Evolutionary conservation across 768 basidiomycete genomes (phyloP).

Genomic region (Psilocybe azurescens): DNA sequence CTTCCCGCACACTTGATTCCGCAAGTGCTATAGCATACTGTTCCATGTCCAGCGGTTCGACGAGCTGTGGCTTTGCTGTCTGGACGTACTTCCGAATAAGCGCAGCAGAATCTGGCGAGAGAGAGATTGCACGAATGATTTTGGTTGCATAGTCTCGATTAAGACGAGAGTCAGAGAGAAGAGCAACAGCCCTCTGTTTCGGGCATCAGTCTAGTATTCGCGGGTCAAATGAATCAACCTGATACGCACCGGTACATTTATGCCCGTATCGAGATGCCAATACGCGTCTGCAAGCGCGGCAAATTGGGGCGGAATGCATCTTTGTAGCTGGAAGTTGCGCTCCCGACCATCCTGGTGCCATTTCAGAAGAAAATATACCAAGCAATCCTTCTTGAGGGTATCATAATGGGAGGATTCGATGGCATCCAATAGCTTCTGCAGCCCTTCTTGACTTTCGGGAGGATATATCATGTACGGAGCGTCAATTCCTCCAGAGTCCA

Average conservation of each 20-base stretch:
- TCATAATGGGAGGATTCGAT: slow-evolving; percentile 73
- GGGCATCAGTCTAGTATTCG: background rate
- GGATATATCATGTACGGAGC: slow-evolving; percentile 71
- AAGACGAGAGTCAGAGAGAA: slow-evolving; percentile 76
- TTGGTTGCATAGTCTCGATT: slow-evolving; percentile 82
- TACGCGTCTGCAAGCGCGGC: slow-evolving; percentile 81
- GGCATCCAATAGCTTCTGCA: slow-evolving; percentile 63
- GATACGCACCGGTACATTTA: slow-evolving; percentile 62
- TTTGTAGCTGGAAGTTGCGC: slow-evolving; percentile 52
- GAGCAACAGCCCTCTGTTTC: slow-evolving; percentile 68
- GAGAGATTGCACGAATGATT: slow-evolving; percentile 69
- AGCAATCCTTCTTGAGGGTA: slow-evolving; percentile 77
- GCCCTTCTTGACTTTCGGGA: slow-evolving; percentile 56
- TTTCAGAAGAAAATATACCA: slow-evolving; percentile 82
- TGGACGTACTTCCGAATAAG: slow-evolving; percentile 78
- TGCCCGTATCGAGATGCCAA: slow-evolving; percentile 79
- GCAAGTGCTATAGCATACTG: slow-evolving; percentile 73
- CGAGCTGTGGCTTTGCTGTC: slow-evolving; percentile 74
- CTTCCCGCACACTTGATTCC: slow-evolving; percentile 66
- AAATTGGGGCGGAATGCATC: slow-evolving; percentile 80
- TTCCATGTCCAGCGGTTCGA: slow-evolving; percentile 72
- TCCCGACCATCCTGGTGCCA: slow-evolving; percentile 74
- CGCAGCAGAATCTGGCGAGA: slow-evolving; percentile 49
- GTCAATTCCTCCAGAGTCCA: slow-evolving; percentile 65
- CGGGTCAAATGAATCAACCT: background rate